Percentiles rank a stretch among this genome's conserved stretches.
Conservation (phyloP, 1,284 basidiomycete genomes). For the Cystobasidiaceae sp. region DNA sequence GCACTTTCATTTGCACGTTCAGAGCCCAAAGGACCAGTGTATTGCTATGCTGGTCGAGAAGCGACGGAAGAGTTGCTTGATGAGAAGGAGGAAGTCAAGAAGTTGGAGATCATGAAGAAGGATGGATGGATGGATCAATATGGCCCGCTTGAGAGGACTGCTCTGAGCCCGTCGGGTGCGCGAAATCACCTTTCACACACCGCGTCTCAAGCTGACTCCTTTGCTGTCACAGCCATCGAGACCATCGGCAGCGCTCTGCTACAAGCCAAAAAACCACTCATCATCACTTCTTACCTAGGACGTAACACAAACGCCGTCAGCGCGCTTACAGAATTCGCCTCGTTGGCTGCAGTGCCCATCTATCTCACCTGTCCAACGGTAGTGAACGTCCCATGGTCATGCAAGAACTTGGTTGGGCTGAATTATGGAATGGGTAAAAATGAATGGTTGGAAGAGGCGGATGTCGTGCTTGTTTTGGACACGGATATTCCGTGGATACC, state of each 20-base stretch:
- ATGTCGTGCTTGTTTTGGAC: slow-evolving; percentile 61
- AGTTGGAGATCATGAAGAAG: not conserved
- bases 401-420: slow-evolving; percentile 55
- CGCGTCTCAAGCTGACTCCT: not conserved
- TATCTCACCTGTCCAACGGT: slow-evolving; percentile 54
- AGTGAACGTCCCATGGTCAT: slow-evolving; percentile 57
- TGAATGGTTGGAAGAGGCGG: slow-evolving; percentile 54
- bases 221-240: slow-evolving; percentile 47
- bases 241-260: slow-evolving; percentile 54
- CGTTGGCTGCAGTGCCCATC: slow-evolving; percentile 56
- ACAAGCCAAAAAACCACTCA: slow-evolving; percentile 55
- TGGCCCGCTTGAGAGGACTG: slow-evolving; percentile 54
- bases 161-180: slow-evolving; percentile 53
- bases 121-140: slow-evolving; percentile 48
- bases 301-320: slow-evolving; percentile 55
- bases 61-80: slow-evolving; percentile 62
- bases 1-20: slow-evolving; percentile 60
- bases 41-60: slow-evolving; percentile 56
- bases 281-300: slow-evolving; percentile 61
- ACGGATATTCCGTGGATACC: slow-evolving; percentile 64
- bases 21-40: slow-evolving; percentile 63
- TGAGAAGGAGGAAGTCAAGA: slow-evolving; percentile 32
- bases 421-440: slow-evolving; percentile 52
- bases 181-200: not conserved
- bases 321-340: slow-evolving; percentile 54